These are phyloP conservation scores for Beauveria sp. DNA, from an alignment of 2,329 filamentous ascomycete genomes.

Conservation along the genomic window DNA sequence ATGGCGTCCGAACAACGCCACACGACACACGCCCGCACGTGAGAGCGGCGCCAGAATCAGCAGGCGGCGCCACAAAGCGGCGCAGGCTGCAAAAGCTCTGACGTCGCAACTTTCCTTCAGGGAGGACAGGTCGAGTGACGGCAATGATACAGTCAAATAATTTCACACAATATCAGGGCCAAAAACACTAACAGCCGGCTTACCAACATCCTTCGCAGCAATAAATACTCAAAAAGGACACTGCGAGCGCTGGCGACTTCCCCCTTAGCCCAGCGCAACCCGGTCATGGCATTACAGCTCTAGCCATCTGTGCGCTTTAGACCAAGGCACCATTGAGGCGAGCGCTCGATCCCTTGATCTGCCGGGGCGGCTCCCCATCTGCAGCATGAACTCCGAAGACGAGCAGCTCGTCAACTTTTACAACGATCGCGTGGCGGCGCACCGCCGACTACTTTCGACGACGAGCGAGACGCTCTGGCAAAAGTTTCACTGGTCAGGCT, in stretches of 20 bases:
- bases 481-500: conserved; percentile 27
- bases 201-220: not conserved
- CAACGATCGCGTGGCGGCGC: conserved; percentile 27
- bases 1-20: not conserved
- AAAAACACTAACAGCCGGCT: not conserved
- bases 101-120: conserved; percentile 4
- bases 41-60: conserved; percentile 3
- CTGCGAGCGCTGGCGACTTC: not conserved
- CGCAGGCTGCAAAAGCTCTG: conserved; percentile 10
- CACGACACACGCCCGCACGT: not conserved
- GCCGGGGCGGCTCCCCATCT: conserved; percentile 12
- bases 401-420: conserved; percentile 27
- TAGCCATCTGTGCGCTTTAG: not conserved
- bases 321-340: not conserved
- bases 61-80: conserved; percentile 6
- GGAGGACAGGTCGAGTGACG: not conserved
- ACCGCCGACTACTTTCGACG: conserved; percentile 23
- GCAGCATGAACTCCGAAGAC: conserved; percentile 28
- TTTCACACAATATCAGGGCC: not conserved
- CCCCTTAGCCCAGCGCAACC: not conserved
- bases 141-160: not conserved
- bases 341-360: not conserved
- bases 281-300: conserved; percentile 2
- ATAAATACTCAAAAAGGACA: not conserved
- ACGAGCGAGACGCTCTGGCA: conserved; percentile 22